Evolutionary conservation across 1,284 basidiomycete species (phyloP), one percentile per base, ranked within the genome.

Genomic region (Ceratobasidium sp.): DNA sequence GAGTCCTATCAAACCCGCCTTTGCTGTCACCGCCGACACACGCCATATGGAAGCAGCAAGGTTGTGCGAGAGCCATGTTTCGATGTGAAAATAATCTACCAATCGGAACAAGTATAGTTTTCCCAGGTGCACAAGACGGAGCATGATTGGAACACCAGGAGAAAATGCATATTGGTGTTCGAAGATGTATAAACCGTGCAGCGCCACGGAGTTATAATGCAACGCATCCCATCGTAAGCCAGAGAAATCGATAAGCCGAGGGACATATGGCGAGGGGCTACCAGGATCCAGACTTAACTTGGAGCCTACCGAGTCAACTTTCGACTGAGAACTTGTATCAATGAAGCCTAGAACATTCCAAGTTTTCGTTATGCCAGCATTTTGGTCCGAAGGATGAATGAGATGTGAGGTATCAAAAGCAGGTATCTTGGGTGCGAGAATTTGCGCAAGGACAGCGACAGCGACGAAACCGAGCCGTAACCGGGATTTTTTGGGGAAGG

Each of bases 151-250:
- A 64, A 89, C 84, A 0, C 90, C 95, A 1, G 94, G 93, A 79
- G 96, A 89, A 82, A 96, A 99, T 0, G 97, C 97, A 86, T 94
- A 93, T 80, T 94, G 88, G 81, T 98, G 89, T 83, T 99, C 97
- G 82, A 90, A 91, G 4, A 84, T 82, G 82, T 97, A 94, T 11
- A 89, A 89, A 19, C 89, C 84, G 15, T 86, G 79, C 22, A 78
- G 70, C 0, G 94, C 93, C 64, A 95, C 88, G 78, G 88, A 86
- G 0, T 85, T 80, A 82, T 96, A 98, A 84, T 98, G 92, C 77
- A 98, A 88, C 1, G 88, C 87, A 82, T 99, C 97, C 97, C 97
- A 99, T 78, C 96, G 90, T n/a, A 95, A 84, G 1, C 83, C 82
- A 0, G 82, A 68, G 3, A 79, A 77, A 29, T 34, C 49, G 17